phyloP scores from a whole-genome alignment of 2,329 filamentous ascomycete genomes.

The Pleurostoma richardsiae region DNA sequence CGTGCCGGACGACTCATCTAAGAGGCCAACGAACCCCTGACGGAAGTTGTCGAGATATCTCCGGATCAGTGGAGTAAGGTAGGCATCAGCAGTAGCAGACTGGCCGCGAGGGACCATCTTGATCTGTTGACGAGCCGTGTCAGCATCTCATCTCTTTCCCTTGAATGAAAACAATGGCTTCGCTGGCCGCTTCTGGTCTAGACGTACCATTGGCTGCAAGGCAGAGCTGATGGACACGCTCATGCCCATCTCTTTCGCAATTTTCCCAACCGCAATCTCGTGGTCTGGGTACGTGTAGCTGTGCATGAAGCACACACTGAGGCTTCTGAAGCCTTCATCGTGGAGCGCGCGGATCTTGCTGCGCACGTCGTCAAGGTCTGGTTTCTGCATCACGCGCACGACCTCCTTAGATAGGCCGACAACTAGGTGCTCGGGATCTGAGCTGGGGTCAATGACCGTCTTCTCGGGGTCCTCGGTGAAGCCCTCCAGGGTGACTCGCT shows the following conservation, averaged over 20 bases:
- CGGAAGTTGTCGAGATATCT: constrained; percentile 65
- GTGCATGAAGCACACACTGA: constrained; percentile 28
- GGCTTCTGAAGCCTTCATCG: constrained; percentile 46
- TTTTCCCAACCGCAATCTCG: constrained; percentile 6
- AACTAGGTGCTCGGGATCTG: constrained; percentile 37
- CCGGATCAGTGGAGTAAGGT: constrained; percentile 65
- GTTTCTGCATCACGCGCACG: constrained; percentile 59
- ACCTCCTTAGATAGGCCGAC: constrained; percentile 64
- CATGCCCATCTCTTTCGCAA: constrained; percentile 9
- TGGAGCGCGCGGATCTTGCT: constrained; percentile 55
- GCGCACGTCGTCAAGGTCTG: constrained; percentile 48
- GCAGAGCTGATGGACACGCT: constrained; percentile 2
- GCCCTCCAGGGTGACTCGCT: constrained; percentile 68
- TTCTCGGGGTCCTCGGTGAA: constrained; percentile 65
- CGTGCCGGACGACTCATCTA: constrained; percentile 45
- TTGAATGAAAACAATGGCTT: too few relatives aligned
- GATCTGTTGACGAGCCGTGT: constrained; percentile 55
- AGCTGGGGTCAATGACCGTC: constrained; percentile 35
- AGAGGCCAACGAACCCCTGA: constrained; percentile 59
- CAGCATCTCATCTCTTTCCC: constrained; percentile 58
- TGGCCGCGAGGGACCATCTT: constrained; percentile 67
- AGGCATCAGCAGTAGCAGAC: constrained; percentile 67
- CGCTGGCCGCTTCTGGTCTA: neutral
- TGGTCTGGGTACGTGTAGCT: constrained; percentile 12
- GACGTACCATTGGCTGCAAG: constrained; percentile 4